Percentiles rank a stretch among this genome's conserved stretches.
These are phyloP conservation scores for Zasmidium angulare DNA, from an alignment of 2,329 filamentous ascomycete species.

Conservation along the genomic window DNA sequence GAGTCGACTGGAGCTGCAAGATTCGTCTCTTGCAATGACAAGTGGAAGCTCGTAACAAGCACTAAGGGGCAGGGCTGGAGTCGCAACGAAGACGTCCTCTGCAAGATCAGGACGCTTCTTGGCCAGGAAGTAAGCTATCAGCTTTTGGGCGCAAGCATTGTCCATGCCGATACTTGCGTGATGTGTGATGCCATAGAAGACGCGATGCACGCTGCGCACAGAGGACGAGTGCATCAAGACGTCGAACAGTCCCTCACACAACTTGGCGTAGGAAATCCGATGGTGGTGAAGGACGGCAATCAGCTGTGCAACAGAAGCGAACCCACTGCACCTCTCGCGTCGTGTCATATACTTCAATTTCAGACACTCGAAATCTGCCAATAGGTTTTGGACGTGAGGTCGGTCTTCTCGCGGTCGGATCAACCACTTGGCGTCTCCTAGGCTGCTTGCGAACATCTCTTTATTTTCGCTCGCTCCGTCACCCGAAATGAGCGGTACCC, in stretches of 20 bases:
- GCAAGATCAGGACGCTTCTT: conserved; percentile 12
- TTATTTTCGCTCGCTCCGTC: neutral
- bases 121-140: conserved; percentile 24
- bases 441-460: neutral
- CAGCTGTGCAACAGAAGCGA: neutral
- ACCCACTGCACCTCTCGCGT: neutral
- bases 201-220: neutral
- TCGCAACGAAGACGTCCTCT: conserved; percentile 19
- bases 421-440: neutral
- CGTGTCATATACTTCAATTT: neutral
- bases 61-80: conserved; percentile 19
- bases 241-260: conserved; percentile 11
- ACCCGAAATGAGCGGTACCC: conserved; percentile 15
- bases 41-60: conserved; percentile 23
- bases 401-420: neutral
- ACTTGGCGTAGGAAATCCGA: neutral
- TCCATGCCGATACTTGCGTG: conserved; percentile 12
- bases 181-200: neutral
- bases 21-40: conserved; percentile 15
- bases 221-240: conserved; percentile 2
- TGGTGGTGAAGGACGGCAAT: neutral
- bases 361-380: neutral
- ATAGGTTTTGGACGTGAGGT: neutral
- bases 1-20: neutral
- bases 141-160: conserved; percentile 6